These are phyloP conservation scores for Penicillium frequentans DNA, from an alignment of 2,329 filamentous ascomycete species.

Conservation along the genomic window DNA sequence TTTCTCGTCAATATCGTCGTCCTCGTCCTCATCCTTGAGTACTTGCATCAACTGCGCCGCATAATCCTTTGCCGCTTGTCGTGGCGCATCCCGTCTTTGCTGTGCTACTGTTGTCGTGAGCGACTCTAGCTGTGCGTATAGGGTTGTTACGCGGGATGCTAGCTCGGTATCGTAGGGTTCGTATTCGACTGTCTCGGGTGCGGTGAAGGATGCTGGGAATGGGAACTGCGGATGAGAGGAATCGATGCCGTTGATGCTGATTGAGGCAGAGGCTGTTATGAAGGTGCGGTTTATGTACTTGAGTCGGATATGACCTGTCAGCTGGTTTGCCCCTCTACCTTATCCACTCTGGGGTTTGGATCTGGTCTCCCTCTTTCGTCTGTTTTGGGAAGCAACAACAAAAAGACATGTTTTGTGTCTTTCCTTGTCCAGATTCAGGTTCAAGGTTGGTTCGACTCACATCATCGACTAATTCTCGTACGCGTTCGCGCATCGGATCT, in stretches of 20 bases:
- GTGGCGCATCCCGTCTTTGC: constrained; percentile 46
- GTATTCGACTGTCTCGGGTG: constrained; percentile 48
- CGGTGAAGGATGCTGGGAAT: constrained; percentile 34
- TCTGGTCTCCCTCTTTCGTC: neutral
- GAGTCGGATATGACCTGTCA: neutral
- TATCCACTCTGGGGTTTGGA: neutral
- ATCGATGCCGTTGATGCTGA: constrained; percentile 51
- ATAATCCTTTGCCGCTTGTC: constrained; percentile 41
- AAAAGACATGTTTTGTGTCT: neutral
- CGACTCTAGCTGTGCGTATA: constrained; percentile 50
- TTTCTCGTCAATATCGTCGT: constrained; percentile 44
- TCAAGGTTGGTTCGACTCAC: constrained; percentile 19
- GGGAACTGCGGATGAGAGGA: constrained; percentile 32
- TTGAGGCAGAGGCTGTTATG: constrained; percentile 43
- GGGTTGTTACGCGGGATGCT: constrained; percentile 42
- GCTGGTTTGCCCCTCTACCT: neutral
- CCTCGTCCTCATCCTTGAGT: constrained; percentile 41
- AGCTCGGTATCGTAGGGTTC: constrained; percentile 47
- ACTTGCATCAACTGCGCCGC: constrained; percentile 34
- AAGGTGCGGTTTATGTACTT: constrained; percentile 49
- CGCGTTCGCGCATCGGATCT: constrained; percentile 47
- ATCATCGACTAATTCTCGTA: constrained; percentile 43
- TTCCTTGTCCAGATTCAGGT: neutral
- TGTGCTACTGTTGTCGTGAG: constrained; percentile 49
- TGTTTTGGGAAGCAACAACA: neutral